Percentiles rank a stretch among this genome's conserved stretches.
phyloP scores from a whole-genome alignment of 176 grass and related monocot species.

The Carex pumila region DNA sequence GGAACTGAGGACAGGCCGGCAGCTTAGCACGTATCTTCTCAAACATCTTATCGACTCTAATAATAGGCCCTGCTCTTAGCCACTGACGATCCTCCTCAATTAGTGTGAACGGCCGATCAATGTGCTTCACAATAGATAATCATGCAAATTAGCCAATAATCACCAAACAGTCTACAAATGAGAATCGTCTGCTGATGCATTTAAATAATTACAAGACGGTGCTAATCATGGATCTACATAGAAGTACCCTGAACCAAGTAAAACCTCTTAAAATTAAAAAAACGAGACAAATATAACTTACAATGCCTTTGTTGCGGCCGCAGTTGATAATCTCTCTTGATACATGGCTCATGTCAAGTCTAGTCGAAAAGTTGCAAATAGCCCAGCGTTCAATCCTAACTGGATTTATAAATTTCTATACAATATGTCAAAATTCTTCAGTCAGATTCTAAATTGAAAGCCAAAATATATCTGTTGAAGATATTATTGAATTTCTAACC shows the following conservation, averaged over 20 bases:
- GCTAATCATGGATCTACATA: background rate
- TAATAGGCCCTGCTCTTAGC: conserved; percentile 50
- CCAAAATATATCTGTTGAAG: conserved; percentile 15
- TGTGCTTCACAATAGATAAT: conserved; percentile 35
- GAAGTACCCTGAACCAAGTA: background rate
- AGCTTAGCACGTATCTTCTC: conserved; percentile 66
- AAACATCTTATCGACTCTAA: conserved; percentile 81
- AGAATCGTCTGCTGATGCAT: background rate
- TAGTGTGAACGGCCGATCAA: conserved; percentile 52
- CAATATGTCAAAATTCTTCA: background rate
- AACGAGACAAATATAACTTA: conserved; percentile 32
- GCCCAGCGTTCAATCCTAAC: conserved; percentile 68
- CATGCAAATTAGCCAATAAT: conserved; percentile 22
- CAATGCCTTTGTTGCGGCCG: conserved; percentile 84
- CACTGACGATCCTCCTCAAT: conserved; percentile 71
- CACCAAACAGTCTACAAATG: background rate
- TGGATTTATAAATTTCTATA: conserved; percentile 57
- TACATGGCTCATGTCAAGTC: conserved; percentile 73
- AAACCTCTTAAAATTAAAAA: conserved; percentile 12
- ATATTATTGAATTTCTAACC: conserved; percentile 35
- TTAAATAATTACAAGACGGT: background rate
- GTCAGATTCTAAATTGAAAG: background rate
- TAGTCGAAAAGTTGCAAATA: conserved; percentile 90
- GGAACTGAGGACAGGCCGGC: conserved; percentile 50
- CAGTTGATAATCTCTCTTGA: conserved; percentile 81